These are phyloP conservation scores for Trichoderma koningii DNA, from an alignment of 2,329 filamentous ascomycete species.

Conservation along the genomic window DNA sequence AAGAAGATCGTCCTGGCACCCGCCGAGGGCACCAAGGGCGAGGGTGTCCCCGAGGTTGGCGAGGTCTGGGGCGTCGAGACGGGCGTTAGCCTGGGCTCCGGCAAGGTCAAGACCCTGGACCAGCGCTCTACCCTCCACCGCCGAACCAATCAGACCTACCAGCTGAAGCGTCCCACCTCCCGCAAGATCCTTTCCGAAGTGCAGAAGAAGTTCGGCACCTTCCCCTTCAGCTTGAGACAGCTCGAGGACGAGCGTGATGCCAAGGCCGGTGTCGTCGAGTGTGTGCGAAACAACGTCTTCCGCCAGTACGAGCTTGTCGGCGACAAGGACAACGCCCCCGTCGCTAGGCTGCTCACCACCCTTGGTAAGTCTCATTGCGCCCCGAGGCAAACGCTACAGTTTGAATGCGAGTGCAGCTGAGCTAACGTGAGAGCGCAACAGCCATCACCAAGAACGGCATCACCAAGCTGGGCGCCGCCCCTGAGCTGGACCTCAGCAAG, in stretches of 20 bases:
- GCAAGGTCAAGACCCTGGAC: slow-evolving; percentile 91
- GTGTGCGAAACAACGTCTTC: slow-evolving; percentile 88
- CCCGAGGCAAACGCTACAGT: slow-evolving; percentile 23
- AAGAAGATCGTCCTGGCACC: slow-evolving; percentile 97
- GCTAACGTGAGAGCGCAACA: slow-evolving; percentile 41
- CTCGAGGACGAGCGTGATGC: slow-evolving; percentile 94
- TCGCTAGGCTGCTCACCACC: slow-evolving; percentile 86
- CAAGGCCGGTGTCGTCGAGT: slow-evolving; percentile 95
- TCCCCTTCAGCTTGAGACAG: slow-evolving; percentile 97
- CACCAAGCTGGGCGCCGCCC: slow-evolving; percentile 77
- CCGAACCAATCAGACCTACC: slow-evolving; percentile 87
- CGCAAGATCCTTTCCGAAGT: slow-evolving; percentile 91
- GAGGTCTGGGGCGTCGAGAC: slow-evolving; percentile 99
- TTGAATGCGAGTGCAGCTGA: background rate
- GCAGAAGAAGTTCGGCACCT: slow-evolving; percentile 94
- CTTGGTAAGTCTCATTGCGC: slow-evolving; percentile 68
- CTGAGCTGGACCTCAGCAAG: slow-evolving; percentile 74
- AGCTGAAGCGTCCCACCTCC: slow-evolving; percentile 90
- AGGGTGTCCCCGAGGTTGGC: slow-evolving; percentile 82
- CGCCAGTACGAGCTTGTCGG: slow-evolving; percentile 95
- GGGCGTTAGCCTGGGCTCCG: slow-evolving; percentile 83
- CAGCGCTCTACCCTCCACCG: slow-evolving; percentile 91
- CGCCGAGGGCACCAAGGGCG: slow-evolving; percentile 84
- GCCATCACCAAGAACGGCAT: slow-evolving; percentile 98
- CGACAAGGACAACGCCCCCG: slow-evolving; percentile 84